Evolutionary conservation across 192 early-diverging fungal species (phyloP).

Genomic region (Coemansia sp.): DNA sequence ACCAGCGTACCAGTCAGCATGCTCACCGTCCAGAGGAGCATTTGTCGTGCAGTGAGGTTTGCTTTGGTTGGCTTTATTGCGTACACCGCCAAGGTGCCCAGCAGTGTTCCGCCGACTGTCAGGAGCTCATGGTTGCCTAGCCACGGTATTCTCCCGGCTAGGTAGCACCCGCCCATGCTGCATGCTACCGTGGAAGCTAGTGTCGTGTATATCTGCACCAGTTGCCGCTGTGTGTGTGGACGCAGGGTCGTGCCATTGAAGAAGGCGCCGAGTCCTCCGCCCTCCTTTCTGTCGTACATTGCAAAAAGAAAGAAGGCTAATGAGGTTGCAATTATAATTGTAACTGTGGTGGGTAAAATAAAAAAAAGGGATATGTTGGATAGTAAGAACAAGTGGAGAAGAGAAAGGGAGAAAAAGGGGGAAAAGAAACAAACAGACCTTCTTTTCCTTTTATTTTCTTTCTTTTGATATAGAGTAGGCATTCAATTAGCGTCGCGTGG

Average conservation of each 20-base stretch:
- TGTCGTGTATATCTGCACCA: slow-evolving; percentile 27
- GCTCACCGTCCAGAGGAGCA: slow-evolving; percentile 18
- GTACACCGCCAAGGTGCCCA: not conserved
- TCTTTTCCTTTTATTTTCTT: not conserved
- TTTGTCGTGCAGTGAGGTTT: slow-evolving; percentile 21
- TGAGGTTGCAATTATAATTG: not conserved
- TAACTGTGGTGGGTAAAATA: not conserved
- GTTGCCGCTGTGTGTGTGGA: slow-evolving; percentile 23
- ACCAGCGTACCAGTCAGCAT: slow-evolving; percentile 11
- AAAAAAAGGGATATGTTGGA: not conserved
- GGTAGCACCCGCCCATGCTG: slow-evolving; percentile 20
- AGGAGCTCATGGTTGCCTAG: not conserved
- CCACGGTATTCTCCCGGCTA: slow-evolving; percentile 3
- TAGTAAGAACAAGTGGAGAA: not conserved
- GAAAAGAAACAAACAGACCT: not conserved
- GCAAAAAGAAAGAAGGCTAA: not conserved
- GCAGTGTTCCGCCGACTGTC: not conserved
- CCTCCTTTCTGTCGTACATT: slow-evolving; percentile 8
- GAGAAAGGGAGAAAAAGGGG: slow-evolving; percentile 5
- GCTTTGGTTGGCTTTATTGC: slow-evolving; percentile 10
- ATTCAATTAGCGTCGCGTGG: too few relatives aligned
- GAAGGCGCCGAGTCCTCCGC: slow-evolving; percentile 13
- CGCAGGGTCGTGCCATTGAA: slow-evolving; percentile 21
- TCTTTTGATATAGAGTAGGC: too few relatives aligned
- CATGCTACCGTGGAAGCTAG: slow-evolving; percentile 9